Evolutionary conservation across 2,329 filamentous ascomycete genomes (phyloP).

Genomic region (Hypomyces perniciosus): DNA sequence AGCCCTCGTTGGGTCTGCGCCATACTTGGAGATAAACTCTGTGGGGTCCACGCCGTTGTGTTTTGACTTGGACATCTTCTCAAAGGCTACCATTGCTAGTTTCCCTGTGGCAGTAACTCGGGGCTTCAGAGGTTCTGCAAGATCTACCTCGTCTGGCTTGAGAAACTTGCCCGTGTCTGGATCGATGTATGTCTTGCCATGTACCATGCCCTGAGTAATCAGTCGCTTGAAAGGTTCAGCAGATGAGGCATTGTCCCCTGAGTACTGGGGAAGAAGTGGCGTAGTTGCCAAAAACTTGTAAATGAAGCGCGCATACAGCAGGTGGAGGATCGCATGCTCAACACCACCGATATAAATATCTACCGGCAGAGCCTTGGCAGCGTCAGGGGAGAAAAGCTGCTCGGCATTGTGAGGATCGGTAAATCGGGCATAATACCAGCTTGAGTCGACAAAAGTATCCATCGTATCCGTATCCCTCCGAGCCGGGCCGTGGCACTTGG

Average conservation of each 20-base stretch:
- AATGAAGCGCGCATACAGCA: slow-evolving; percentile 84
- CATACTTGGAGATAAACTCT: slow-evolving; percentile 64
- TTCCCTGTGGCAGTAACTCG: slow-evolving; percentile 56
- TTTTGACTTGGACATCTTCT: slow-evolving; percentile 96
- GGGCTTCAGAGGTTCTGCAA: slow-evolving; percentile 50
- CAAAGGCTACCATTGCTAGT: slow-evolving; percentile 58
- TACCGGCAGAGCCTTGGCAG: slow-evolving; percentile 61
- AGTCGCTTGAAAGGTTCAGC: slow-evolving; percentile 78
- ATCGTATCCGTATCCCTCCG: slow-evolving; percentile 88
- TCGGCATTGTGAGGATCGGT: slow-evolving; percentile 61
- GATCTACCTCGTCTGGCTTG: slow-evolving; percentile 66
- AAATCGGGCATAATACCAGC: slow-evolving; percentile 87
- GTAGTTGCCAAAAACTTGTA: slow-evolving; percentile 73
- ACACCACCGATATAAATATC: slow-evolving; percentile 87
- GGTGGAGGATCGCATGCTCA: slow-evolving; percentile 84
- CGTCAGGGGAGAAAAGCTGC: slow-evolving; percentile 55
- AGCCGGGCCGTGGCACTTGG: slow-evolving; percentile 63
- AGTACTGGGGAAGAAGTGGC: slow-evolving; percentile 37
- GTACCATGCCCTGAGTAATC: slow-evolving; percentile 88
- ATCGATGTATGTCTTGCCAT: slow-evolving; percentile 76
- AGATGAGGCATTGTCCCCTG: slow-evolving; percentile 25
- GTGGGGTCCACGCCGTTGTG: slow-evolving; percentile 84
- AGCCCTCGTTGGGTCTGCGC: slow-evolving; percentile 76
- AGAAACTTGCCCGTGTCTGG: slow-evolving; percentile 71
- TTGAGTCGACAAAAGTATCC: slow-evolving; percentile 94